A percentile compares a stretch with the other conserved stretches of the same genome.
Evolutionary conservation across 176 grass and related monocot species (phyloP).

Genomic region (Leersia perrieri): DNA sequence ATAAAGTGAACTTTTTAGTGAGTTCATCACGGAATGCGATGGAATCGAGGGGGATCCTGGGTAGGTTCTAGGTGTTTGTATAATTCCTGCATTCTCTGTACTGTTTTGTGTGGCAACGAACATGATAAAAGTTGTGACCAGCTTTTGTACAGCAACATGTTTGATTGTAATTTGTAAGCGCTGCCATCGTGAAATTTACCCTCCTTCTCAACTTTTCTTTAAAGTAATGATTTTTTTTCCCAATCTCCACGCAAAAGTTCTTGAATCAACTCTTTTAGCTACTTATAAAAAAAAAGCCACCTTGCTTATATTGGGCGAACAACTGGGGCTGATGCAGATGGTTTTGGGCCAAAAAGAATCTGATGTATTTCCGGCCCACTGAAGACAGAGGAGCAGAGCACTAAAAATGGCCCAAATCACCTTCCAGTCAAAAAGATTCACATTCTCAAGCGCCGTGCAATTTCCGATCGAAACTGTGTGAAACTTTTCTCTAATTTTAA

Average conservation of each 20-base stretch:
- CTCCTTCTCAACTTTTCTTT: background rate
- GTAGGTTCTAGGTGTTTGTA: conserved; percentile 25
- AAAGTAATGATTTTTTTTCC: too few species aligned
- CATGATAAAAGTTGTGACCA: background rate
- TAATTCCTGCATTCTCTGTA: background rate
- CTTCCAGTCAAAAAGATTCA: background rate
- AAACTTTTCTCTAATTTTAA: background rate
- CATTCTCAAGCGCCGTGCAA: background rate
- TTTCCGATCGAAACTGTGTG: background rate
- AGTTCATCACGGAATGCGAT: background rate
- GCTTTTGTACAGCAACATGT: background rate
- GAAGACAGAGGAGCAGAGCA: background rate
- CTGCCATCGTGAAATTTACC: background rate
- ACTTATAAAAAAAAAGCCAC: background rate
- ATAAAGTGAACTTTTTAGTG: conserved; percentile 11
- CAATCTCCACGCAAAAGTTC: background rate
- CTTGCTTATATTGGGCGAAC: background rate
- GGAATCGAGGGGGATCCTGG: conserved; percentile 14
- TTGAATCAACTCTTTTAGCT: background rate
- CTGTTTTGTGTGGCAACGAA: background rate
- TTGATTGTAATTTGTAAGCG: background rate
- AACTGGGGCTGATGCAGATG: too few species aligned
- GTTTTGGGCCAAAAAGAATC: too few species aligned
- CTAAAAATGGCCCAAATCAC: background rate
- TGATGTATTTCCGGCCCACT: background rate